Conservation (phyloP, 31 red algal genomes). For the Asparagopsis taxiformis region DNA sequence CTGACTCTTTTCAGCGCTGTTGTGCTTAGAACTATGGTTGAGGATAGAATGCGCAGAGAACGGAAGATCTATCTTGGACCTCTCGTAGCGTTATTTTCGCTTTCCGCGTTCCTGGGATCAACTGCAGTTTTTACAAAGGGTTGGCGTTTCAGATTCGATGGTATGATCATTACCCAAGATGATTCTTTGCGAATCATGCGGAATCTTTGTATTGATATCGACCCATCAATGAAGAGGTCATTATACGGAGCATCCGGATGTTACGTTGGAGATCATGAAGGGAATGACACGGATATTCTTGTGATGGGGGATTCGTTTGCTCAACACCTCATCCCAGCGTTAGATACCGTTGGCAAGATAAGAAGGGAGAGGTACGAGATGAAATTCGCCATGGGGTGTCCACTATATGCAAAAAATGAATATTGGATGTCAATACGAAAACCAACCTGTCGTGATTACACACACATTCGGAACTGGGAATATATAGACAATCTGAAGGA, state of each 20-base stretch:
- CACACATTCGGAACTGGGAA: not conserved
- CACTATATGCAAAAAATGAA: not conserved
- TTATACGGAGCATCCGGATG: not conserved
- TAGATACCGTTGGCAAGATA: not conserved
- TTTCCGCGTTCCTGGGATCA: no score
- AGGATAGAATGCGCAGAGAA: not conserved
- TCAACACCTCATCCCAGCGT: not conserved
- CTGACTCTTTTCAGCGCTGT: not conserved
- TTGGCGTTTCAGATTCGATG: not conserved
- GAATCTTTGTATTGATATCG: not conserved
- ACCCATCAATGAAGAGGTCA: not conserved
- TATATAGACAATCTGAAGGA: not conserved
- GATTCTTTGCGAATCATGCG: not conserved
- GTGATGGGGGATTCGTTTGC: conserved; percentile 8
- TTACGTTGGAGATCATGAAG: not conserved
- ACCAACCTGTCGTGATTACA: not conserved
- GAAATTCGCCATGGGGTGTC: not conserved
- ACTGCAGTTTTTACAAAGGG: not conserved
- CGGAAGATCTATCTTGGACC: not conserved
- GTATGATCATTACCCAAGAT: not conserved
- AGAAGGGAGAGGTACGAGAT: not conserved
- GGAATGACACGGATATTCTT: not conserved
- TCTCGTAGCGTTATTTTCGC: no score
- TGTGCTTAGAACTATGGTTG: not conserved
- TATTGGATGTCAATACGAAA: no score